Evolutionary conservation across 1,139 yeast species (phyloP), one percentile per base, ranked within the genome.

Genomic region (Yamadazyma mexicana): DNA sequence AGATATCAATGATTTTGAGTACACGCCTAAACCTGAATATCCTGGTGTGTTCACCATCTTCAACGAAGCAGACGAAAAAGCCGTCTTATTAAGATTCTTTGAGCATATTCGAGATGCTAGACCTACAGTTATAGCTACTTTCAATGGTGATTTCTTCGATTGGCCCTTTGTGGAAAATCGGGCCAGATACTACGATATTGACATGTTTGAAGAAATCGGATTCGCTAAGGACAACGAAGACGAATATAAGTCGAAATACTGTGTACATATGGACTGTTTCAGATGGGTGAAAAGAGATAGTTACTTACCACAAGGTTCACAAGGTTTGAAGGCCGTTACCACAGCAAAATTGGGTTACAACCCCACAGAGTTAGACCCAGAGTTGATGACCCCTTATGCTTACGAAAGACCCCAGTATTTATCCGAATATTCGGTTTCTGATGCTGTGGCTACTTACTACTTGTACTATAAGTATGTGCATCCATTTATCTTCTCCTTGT

Each of bases 231-330:
- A 94, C 59, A 69, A 74, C 34, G 98, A 91, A 53, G 96, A 87
- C 28, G 97, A 91, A 59, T 94, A 91, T 62, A 91, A 91, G 60
- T 88, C 97, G 9, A 77, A 88, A 7, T 84, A 89, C 53, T 92
- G 98, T 69, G 87, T 81, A 1, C 99, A 94, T 59, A 89, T 94
- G 97, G 99, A 94, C 64, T 92, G 98, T 62, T 94, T 70, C 61
- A 69, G 98, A 51, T 94, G 99, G 99, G 99, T 94, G n/a, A 89
- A 94, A 58, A 81, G 99, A 67, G 99, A 94, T 60, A 87, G 96
- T 3, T 94, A 94, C 60, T 70, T 94, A 39, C 99, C 99, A 0
- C 99, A 94, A 59, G 99, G 99, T 33, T 87, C 97, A 1, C 98
- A 94, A 61, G 98, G 98, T 69, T 75, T 94, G 56, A 94, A 94